A percentile compares a stretch with the other conserved stretches of the same genome.
phyloP scores from a whole-genome alignment of 2,329 filamentous ascomycete genomes.

The Cadophora sp. region DNA sequence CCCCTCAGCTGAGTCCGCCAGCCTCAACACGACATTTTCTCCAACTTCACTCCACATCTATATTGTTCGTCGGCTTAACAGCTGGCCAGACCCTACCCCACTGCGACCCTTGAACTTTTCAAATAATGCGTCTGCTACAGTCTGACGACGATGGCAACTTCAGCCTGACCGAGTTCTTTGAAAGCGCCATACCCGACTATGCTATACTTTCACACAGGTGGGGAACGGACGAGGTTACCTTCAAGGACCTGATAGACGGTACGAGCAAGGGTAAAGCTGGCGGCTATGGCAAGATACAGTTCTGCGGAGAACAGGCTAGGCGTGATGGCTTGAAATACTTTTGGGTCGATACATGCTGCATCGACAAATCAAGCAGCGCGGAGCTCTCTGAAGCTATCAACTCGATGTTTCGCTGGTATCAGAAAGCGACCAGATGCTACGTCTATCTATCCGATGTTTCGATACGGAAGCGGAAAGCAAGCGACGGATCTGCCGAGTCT shows the following conservation, averaged over 20 bases:
- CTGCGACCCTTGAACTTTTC: constrained; percentile 23
- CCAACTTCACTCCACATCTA: constrained; percentile 24
- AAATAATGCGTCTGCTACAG: constrained; percentile 33
- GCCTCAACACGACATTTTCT: constrained; percentile 31
- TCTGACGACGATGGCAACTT: constrained; percentile 25
- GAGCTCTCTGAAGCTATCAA: constrained; percentile 34
- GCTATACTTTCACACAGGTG: constrained; percentile 41
- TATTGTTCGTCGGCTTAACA: constrained; percentile 24
- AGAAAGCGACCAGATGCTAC: constrained; percentile 32
- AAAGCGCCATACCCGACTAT: constrained; percentile 34
- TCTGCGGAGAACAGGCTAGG: constrained; percentile 30
- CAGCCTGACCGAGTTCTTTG: constrained; percentile 30
- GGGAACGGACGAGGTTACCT: constrained; percentile 34
- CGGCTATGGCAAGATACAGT: constrained; percentile 28
- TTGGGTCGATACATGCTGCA: constrained; percentile 31
- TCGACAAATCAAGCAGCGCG: constrained; percentile 25
- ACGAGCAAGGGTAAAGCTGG: constrained; percentile 21
- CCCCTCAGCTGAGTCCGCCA: constrained; percentile 32
- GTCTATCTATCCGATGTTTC: constrained; percentile 33
- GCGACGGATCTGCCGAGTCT: not conserved
- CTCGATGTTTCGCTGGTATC: constrained; percentile 39
- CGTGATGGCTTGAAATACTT: constrained; percentile 28
- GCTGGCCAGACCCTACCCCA: constrained; percentile 23
- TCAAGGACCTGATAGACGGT: constrained; percentile 25
- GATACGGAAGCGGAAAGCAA: too few species aligned